These are phyloP conservation scores for Tolypocladium sp. DNA, from an alignment of 2,329 filamentous ascomycete genomes.

Conservation along the genomic window DNA sequence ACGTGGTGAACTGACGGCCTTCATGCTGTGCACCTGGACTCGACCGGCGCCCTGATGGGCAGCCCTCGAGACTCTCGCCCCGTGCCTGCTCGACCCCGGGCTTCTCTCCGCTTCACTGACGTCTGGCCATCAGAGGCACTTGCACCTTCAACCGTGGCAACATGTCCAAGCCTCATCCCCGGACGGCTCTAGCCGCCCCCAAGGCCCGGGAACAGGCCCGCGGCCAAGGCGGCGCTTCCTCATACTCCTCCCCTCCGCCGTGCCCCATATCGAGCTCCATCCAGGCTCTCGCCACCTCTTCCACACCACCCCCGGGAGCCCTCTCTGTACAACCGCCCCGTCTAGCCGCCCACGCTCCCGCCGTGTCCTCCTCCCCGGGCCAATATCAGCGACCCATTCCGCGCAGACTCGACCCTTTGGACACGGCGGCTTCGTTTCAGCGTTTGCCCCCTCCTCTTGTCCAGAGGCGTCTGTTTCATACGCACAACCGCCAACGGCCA, in stretches of 20 bases:
- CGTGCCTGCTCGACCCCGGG: neutral
- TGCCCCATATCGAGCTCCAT: neutral
- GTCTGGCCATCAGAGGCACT: too few relatives aligned
- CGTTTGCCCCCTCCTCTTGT: conserved; percentile 17
- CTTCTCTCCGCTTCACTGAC: neutral
- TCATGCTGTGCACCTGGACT: too few relatives aligned
- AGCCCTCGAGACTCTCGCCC: neutral
- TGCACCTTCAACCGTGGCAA: too few relatives aligned
- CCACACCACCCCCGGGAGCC: neutral
- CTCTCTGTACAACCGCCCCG: neutral
- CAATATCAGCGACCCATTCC: conserved; percentile 40
- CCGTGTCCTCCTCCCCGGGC: conserved; percentile 21
- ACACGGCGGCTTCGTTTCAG: conserved; percentile 45
- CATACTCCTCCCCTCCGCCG: neutral
- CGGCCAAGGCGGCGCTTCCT: neutral
- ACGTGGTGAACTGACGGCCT: neutral
- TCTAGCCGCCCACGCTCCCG: conserved; percentile 9
- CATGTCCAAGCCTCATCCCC: neutral
- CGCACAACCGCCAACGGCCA: neutral
- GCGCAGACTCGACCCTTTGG: conserved; percentile 31
- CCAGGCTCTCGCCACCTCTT: neutral
- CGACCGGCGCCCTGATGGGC: too few relatives aligned
- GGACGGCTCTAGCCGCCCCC: neutral
- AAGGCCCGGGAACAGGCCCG: neutral
- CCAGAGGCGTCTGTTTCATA: conserved; percentile 19